Evolutionary conservation across 2,329 filamentous ascomycete genomes (phyloP), one percentile per base, ranked within the genome.

Genomic region (Zymoseptoria pseudotritici): DNA sequence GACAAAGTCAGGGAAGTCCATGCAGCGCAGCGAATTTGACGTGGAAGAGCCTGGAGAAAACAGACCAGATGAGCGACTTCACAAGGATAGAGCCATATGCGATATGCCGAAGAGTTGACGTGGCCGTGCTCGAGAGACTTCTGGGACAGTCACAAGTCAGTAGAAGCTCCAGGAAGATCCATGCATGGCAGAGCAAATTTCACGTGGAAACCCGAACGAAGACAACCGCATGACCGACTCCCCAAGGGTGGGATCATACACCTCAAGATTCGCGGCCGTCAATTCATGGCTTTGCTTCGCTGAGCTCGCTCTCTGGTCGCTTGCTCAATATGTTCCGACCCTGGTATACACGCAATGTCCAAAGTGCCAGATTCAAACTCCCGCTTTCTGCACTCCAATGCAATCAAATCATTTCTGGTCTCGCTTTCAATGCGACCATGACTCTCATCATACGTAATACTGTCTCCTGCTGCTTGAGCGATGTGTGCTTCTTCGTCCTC

Each of bases 401-500:
- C 36, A 46, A 46, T 17, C 17, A 13, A n/a, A 46, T 17, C 13
- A 17, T 46, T n/a, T 4, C 13, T 6, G 17, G 11, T n/a, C 36
- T 17, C 36, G 7, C n/a, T 17, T 4, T 46, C 13, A 46, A 17
- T 17, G 13, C 13, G 1, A n/a, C 20, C 21, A n/a, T 56, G 46
- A 11, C 21, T 26, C 46, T 17, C 21, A 17, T 61, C 55, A 70
- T 22, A 71, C 69, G 55, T 72, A 72, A 56, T 71, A 71, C 49
- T 68, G 65, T 56, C 70, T 55, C 55, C 69, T 62, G 57, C 66
- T 70, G 58, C 63, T 68, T 9, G 66, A 67, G 29, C 67, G 63
- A 54, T 67, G 67, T 19, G 63, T 64, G 57, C 63, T 61, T 29
- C 66, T 66, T 20, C 65, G 55, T 31, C 65, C 56, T 49, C 60